Evolutionary conservation across 345 rosid genomes (phyloP).

Genomic region (Balakata baccata): DNA sequence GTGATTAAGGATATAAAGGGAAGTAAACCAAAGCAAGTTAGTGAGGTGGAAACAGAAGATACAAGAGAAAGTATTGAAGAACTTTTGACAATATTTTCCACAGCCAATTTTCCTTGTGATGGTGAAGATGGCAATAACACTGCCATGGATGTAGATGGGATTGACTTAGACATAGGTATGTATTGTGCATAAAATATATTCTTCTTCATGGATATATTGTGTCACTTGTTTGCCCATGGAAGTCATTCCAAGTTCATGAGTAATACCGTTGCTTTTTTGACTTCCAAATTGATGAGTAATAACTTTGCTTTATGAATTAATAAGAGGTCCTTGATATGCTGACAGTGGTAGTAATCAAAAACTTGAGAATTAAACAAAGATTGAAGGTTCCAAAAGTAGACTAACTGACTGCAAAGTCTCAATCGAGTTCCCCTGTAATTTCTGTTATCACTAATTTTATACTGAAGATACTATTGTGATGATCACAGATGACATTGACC

Average conservation of each 20-base stretch:
- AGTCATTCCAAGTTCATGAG: neutral
- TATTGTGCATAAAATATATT: neutral
- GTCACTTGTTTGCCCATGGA: neutral
- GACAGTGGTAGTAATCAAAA: neutral
- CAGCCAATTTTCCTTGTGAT: conserved; percentile 49
- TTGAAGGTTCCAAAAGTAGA: neutral
- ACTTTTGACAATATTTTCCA: conserved; percentile 50
- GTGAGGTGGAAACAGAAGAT: conserved; percentile 60
- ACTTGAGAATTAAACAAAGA: neutral
- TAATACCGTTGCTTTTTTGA: neutral
- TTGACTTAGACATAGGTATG: conserved; percentile 66
- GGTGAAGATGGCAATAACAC: conserved; percentile 28
- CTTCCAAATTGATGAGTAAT: neutral
- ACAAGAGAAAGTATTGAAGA: conserved; percentile 62
- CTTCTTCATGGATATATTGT: neutral
- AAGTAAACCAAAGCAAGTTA: conserved; percentile 49
- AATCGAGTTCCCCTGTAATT: neutral
- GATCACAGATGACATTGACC: conserved; percentile 69
- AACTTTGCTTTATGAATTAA: neutral
- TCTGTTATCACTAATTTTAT: neutral
- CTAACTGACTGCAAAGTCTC: neutral
- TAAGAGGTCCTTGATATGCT: neutral
- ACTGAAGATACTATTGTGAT: neutral
- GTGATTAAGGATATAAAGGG: conserved; percentile 58
- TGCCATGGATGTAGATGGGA: conserved; percentile 39